Evolutionary conservation across 1,284 basidiomycete genomes (phyloP).

Genomic region (Irpex sp.): DNA sequence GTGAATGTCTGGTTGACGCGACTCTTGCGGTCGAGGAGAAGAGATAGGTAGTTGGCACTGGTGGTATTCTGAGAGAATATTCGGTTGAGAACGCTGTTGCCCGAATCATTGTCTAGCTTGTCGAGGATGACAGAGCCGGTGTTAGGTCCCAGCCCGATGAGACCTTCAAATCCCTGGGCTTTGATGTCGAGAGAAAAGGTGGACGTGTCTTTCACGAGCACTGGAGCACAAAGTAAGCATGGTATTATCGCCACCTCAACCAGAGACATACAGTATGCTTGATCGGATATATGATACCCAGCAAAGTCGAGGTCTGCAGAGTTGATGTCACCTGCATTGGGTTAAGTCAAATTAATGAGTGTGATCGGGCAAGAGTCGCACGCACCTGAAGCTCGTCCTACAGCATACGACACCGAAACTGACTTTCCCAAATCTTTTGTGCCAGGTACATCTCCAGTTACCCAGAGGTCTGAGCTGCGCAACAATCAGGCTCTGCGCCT

Average conservation of each 20-base stretch:
- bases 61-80: conserved; percentile 29
- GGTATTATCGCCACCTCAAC: not conserved
- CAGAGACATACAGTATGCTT: conserved; percentile 61
- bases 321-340: conserved; percentile 51
- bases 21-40: conserved; percentile 60
- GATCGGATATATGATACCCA: conserved; percentile 53
- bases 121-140: conserved; percentile 61
- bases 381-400: conserved; percentile 61
- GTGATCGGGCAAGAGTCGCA: conserved; percentile 1
- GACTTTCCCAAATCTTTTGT: conserved; percentile 55
- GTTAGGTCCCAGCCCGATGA: conserved; percentile 74
- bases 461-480: conserved; percentile 66
- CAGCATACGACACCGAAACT: conserved; percentile 60
- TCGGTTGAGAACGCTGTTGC: conserved; percentile 50
- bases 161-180: conserved; percentile 62
- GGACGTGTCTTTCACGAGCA: conserved; percentile 60
- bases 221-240: conserved; percentile 29
- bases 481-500: conserved; percentile 1
- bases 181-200: conserved; percentile 64
- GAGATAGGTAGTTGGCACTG: conserved; percentile 60
- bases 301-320: conserved; percentile 55
- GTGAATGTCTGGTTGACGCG: conserved; percentile 41
- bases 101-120: conserved; percentile 46
- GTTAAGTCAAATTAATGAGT: not conserved
- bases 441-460: conserved; percentile 41